Evolutionary conservation across 257 asterid species (phyloP).

Genomic region (Solanum paucissectum): DNA sequence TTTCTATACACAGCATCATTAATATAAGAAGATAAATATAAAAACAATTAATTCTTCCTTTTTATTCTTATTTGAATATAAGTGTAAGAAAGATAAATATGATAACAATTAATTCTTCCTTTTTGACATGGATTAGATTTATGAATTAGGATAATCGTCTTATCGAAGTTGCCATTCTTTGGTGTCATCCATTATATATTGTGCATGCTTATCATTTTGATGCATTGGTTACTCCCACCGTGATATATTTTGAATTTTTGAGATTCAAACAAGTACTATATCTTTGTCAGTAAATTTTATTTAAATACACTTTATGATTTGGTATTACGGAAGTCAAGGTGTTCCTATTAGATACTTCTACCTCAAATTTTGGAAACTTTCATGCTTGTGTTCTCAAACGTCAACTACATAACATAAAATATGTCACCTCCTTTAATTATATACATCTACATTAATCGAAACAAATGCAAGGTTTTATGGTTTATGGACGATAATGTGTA

Average conservation of each 20-base stretch:
- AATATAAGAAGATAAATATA: neutral
- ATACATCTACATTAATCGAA: neutral
- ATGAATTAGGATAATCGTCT: neutral
- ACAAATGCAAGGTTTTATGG: fast-evolving
- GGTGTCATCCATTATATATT: neutral
- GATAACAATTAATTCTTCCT: neutral
- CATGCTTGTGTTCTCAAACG: neutral
- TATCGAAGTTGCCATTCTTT: neutral
- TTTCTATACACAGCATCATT: neutral
- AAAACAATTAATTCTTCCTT: neutral
- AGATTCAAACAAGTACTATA: too few relatives aligned
- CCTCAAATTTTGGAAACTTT: neutral
- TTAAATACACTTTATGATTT: too few relatives aligned
- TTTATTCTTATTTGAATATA: neutral
- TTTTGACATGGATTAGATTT: neutral
- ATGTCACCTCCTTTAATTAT: neutral
- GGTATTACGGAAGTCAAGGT: too few relatives aligned
- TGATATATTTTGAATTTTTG: too few relatives aligned
- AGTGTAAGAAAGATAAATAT: neutral
- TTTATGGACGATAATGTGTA: neutral
- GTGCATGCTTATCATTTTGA: neutral
- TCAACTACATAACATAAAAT: neutral
- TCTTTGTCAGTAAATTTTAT: too few relatives aligned
- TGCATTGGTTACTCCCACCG: neutral
- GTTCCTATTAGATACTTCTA: too few relatives aligned